phyloP scores from a whole-genome alignment of 805 yeast genomes.

The Cyberlindnera xishuangbannaensis region DNA sequence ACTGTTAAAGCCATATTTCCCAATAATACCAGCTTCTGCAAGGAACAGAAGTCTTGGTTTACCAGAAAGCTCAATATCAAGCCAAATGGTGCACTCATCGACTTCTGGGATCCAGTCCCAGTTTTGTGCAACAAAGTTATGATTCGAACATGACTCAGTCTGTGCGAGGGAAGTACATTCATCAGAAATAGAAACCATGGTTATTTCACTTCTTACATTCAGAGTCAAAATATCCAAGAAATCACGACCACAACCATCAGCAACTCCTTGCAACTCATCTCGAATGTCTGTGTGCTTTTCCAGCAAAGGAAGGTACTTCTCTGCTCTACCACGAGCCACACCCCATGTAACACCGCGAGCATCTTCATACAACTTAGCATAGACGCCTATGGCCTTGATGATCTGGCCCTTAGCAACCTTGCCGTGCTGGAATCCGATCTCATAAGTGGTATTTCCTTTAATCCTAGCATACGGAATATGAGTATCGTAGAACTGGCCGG shows the following conservation, averaged over 20 bases:
- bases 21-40: slow-evolving; percentile 26
- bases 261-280: slow-evolving; percentile 33
- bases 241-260: slow-evolving; percentile 30
- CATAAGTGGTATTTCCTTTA: slow-evolving; percentile 20
- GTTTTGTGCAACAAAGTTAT: slow-evolving; percentile 30
- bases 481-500: slow-evolving; percentile 23
- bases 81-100: slow-evolving; percentile 19
- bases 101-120: slow-evolving; percentile 37
- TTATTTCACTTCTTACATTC: slow-evolving; percentile 35
- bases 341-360: slow-evolving; percentile 26
- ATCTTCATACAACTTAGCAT: slow-evolving; percentile 24
- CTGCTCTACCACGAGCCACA: slow-evolving; percentile 25
- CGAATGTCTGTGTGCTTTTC: slow-evolving; percentile 26
- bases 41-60: slow-evolving; percentile 23
- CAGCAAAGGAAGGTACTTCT: slow-evolving; percentile 25
- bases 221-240: slow-evolving; percentile 32
- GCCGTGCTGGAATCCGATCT: slow-evolving; percentile 33
- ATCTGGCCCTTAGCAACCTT: slow-evolving; percentile 27
- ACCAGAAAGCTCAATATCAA: slow-evolving; percentile 20
- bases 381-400: slow-evolving; percentile 25
- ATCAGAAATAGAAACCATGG: slow-evolving; percentile 29
- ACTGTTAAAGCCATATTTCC: slow-evolving; percentile 22
- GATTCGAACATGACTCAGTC: slow-evolving; percentile 20
- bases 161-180: slow-evolving; percentile 34
- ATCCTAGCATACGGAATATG: slow-evolving; percentile 23